These are phyloP conservation scores for Vitis hybrid DNA, from an alignment of 177 flowering plant species.

Conservation along the genomic window DNA sequence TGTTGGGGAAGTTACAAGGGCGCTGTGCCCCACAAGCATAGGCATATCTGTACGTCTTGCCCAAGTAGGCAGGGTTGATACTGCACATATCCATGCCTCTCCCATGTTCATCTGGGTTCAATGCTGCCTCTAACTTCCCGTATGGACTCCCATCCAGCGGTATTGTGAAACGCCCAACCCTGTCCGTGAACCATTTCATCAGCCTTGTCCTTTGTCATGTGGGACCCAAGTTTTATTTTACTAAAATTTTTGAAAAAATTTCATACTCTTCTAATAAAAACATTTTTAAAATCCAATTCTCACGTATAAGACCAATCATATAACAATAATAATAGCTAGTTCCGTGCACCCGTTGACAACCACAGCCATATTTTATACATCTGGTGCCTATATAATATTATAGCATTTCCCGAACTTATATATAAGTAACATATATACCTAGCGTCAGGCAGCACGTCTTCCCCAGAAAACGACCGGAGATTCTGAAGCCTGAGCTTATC, in stretches of 20 bases:
- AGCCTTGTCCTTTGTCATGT: background rate
- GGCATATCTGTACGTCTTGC: constrained; percentile 79
- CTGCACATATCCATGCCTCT: constrained; percentile 98
- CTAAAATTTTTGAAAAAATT: too few species aligned
- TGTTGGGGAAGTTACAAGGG: constrained; percentile 96
- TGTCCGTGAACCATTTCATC: constrained; percentile 19
- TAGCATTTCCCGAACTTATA: too few species aligned
- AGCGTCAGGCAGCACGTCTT: constrained; percentile 84
- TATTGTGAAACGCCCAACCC: constrained; percentile 86
- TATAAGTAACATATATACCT: constrained; percentile 38
- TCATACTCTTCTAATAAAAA: too few species aligned
- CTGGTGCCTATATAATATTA: too few species aligned
- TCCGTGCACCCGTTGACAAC: background rate
- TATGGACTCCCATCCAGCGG: constrained; percentile 85
- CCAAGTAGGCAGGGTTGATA: constrained; percentile 75
- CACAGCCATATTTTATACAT: background rate
- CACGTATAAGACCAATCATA: too few species aligned
- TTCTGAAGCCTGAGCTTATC: constrained; percentile 71
- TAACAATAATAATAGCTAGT: background rate
- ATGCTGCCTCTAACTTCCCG: constrained; percentile 74
- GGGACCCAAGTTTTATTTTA: too few species aligned
- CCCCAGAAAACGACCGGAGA: constrained; percentile 57
- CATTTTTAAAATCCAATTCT: too few species aligned
- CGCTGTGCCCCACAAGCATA: constrained; percentile 95
- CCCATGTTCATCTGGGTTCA: constrained; percentile 89